These are phyloP conservation scores for Plectranthus barbatus DNA, from an alignment of 257 asterid species.

Conservation along the genomic window DNA sequence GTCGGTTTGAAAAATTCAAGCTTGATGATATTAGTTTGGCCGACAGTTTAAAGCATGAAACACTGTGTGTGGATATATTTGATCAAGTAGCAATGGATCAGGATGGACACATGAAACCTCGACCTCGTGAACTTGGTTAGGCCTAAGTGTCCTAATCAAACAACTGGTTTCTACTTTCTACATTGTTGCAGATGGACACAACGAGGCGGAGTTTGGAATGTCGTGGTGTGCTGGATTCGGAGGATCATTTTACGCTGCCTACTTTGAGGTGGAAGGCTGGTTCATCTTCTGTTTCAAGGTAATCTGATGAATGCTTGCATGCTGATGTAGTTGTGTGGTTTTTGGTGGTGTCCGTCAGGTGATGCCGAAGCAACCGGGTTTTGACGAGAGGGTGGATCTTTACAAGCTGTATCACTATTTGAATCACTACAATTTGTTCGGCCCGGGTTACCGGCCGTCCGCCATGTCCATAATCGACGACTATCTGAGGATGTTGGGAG, in stretches of 20 bases:
- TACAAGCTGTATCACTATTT: constrained; percentile 83
- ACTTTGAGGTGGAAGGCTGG: constrained; percentile 60
- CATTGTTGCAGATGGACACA: constrained; percentile 63
- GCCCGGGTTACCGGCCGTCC: constrained; percentile 81
- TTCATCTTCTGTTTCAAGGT: not conserved
- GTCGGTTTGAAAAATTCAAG: no score
- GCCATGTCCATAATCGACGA: constrained; percentile 80
- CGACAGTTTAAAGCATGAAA: no score
- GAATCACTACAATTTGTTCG: constrained; percentile 90
- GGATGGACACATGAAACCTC: no score
- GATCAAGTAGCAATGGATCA: no score
- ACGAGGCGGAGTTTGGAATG: constrained; percentile 96
- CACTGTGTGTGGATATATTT: no score
- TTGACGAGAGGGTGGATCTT: constrained; percentile 65
- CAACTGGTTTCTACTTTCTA: not conserved
- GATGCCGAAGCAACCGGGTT: constrained; percentile 26
- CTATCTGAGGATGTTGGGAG: constrained; percentile 52
- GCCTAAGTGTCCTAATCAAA: not conserved
- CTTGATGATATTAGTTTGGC: no score
- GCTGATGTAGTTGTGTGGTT: no score
- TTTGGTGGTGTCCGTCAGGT: no score
- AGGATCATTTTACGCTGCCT: constrained; percentile 70
- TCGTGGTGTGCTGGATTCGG: constrained; percentile 98
- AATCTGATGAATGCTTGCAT: not conserved
- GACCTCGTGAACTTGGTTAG: not conserved